These are phyloP conservation scores for Candida boidinii DNA, from an alignment of 805 yeast genomes.

Conservation along the genomic window DNA sequence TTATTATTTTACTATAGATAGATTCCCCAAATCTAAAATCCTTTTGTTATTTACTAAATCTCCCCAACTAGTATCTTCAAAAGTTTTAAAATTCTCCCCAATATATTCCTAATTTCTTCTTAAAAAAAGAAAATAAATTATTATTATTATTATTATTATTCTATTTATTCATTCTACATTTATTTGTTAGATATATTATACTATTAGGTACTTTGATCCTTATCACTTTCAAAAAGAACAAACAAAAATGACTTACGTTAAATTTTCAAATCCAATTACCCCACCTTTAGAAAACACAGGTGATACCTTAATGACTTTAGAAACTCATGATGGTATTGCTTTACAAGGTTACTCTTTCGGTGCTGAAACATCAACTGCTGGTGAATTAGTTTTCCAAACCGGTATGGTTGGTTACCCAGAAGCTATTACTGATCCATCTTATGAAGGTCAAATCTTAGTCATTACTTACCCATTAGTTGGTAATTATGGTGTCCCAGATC, in stretches of 20 bases:
- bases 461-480: slow-evolving; percentile 97
- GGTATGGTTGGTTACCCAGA: slow-evolving; percentile 99
- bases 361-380: slow-evolving; percentile 81
- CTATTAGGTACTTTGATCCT: not conserved
- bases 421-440: slow-evolving; percentile 98
- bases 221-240: slow-evolving; percentile 1
- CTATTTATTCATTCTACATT: slow-evolving; percentile 1
- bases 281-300: slow-evolving; percentile 84
- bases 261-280: slow-evolving; percentile 73
- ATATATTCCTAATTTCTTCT: not conserved
- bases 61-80: not conserved
- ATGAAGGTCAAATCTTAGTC: slow-evolving; percentile 92
- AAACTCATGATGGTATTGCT: slow-evolving; percentile 76
- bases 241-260: slow-evolving; percentile 24
- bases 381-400: slow-evolving; percentile 98
- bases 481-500: slow-evolving; percentile 97
- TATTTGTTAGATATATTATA: not conserved
- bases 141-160: not conserved
- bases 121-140: not conserved
- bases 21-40: too few species aligned
- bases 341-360: slow-evolving; percentile 97
- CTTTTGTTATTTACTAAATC: not conserved
- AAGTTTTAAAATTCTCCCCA: not conserved
- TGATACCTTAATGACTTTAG: slow-evolving; percentile 79
- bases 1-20: too few species aligned